Percentiles rank a stretch among this genome's conserved stretches.
Conservation (phyloP, 768 basidiomycete genomes). For the Agrocybe pediades region DNA sequence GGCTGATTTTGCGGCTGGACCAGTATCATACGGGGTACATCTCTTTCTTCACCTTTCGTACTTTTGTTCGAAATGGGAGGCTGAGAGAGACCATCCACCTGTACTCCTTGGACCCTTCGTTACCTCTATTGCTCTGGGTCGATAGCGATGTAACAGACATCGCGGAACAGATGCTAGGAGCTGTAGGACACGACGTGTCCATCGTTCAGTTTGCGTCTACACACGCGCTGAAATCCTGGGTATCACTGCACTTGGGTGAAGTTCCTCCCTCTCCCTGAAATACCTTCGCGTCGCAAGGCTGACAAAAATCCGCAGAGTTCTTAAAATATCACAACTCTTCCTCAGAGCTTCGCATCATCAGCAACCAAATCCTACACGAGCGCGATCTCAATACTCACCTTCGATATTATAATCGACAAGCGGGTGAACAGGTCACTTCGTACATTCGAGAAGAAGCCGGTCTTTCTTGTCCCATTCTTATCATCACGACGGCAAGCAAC, state of each 20-base stretch:
- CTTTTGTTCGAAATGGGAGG: slow-evolving; percentile 3
- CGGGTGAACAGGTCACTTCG: background rate
- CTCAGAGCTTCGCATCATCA: background rate
- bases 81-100: slow-evolving; percentile 6
- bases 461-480: background rate
- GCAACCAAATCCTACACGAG: slow-evolving; percentile 5
- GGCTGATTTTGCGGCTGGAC: slow-evolving; percentile 4
- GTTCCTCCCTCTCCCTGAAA: no score
- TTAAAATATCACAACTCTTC: slow-evolving; percentile 1
- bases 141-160: slow-evolving; percentile 3
- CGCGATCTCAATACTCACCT: background rate
- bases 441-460: background rate
- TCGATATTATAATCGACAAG: background rate
- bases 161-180: background rate
- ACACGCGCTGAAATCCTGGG: background rate
- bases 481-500: background rate
- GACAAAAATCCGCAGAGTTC: background rate
- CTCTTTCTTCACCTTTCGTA: slow-evolving; percentile 5
- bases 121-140: slow-evolving; percentile 6
- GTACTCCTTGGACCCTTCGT: slow-evolving; percentile 4
- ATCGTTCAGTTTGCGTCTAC: slow-evolving; percentile 6
- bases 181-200: background rate
- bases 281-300: background rate
- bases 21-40: slow-evolving; percentile 5
- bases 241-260: slow-evolving; percentile 2